These are phyloP conservation scores for Dichotomocladium elegans DNA, from an alignment of 371 early-diverging fungal species.

Conservation along the genomic window DNA sequence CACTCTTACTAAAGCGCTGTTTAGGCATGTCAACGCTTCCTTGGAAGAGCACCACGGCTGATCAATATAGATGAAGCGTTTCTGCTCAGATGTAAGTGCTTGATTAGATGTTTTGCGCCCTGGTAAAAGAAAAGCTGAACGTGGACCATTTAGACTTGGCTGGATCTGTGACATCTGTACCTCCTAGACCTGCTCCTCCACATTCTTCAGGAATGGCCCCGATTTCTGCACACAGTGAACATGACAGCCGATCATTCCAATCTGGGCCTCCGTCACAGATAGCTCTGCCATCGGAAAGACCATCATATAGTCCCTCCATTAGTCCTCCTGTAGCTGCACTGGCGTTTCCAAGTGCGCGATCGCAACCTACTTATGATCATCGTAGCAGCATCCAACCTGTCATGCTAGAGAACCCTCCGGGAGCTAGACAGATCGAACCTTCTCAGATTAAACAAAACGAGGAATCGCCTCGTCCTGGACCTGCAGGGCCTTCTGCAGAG, in stretches of 20 bases:
- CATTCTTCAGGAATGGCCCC: no score
- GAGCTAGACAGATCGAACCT: background rate
- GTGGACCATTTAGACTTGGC: background rate
- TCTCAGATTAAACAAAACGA: no score
- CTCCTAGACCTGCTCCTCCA: conserved; percentile 22
- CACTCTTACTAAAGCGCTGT: background rate
- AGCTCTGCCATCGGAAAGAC: background rate
- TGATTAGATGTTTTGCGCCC: background rate
- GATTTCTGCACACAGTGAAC: no score
- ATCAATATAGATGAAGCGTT: conserved; percentile 44
- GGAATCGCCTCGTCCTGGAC: background rate
- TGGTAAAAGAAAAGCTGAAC: background rate
- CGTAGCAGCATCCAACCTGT: background rate
- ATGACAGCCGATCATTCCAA: no score
- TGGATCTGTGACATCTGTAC: conserved; percentile 3
- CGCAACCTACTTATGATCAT: no score
- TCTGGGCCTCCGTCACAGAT: no score
- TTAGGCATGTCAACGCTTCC: conserved; percentile 36
- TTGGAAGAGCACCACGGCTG: conserved; percentile 34
- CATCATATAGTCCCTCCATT: background rate
- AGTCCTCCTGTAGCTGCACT: background rate
- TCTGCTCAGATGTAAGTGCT: conserved; percentile 32
- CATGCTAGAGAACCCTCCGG: background rate
- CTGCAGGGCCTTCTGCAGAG: background rate
- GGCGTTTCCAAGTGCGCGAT: no score